Base-by-base conservation (phyloP, 2,329 filamentous ascomycete genomes). In the Cadophora sp. region DNA sequence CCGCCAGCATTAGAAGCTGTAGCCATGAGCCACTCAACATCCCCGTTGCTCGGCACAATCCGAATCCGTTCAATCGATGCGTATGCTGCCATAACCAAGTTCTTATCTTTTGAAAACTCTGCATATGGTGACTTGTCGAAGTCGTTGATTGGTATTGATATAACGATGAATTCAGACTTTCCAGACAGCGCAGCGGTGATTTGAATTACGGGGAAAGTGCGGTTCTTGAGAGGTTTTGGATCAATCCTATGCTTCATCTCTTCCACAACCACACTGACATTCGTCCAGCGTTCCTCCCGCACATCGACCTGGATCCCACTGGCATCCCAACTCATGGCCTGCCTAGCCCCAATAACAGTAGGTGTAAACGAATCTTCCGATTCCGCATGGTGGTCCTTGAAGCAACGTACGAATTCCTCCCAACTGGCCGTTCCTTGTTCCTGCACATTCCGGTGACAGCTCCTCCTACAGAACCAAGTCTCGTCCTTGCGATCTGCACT, bases 21-120 rank as follows among this genome's bases (percentile, higher is more conserved):
- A 9, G 87, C 90, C 90, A 95, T 94, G 66, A 90, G 81, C 92
- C 92, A 96, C 77, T 91, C 88, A 56, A 92, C 82, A 20, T 79
- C 76, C 0, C 80, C 79, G n/a, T 72, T 75, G 4, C 65, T 72
- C 6, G 73, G 71, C 24, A 76, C 47, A 47, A 75, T 53, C 59
- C 75, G 62, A 41, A 91, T 79, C 55, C 86, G 80, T 80, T 94
- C 91, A 1, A 93, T 81, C 70, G 87, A 89, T 33, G 83, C 85
- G 73, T 93, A 93, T 11, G 81, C 80, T 4, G 85, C 91, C 36
- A 84, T 77, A 8, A 89, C 84, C 3, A 86, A 78, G 36, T 78
- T 81, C 68, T 82, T 82, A 22, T 83, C 81, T 27, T 78, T 77
- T 14, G 78, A 75, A 56, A 80, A 74, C 64, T 71, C 70, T 3